Percentiles rank a stretch among this genome's conserved stretches.
Evolutionary conservation across 202 grass and related monocot species (phyloP).

Genomic region (Setaria italica): DNA sequence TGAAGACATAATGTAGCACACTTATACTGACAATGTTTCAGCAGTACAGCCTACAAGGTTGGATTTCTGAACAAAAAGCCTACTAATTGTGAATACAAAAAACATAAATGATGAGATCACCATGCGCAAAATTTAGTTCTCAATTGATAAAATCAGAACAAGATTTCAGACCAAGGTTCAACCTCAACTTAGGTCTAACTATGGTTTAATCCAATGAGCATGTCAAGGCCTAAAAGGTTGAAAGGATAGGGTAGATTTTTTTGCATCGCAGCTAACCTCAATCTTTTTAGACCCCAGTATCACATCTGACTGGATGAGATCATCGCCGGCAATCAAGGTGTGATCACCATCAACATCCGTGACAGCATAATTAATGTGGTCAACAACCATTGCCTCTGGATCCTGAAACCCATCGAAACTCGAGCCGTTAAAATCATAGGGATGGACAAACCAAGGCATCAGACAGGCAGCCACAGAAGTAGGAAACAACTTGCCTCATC

Average conservation of each 20-base stretch:
- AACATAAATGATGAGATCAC: neutral
- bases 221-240: neutral
- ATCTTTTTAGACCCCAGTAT: conserved; percentile 86
- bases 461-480: neutral
- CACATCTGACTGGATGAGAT: conserved; percentile 81
- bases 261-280: conserved; percentile 55
- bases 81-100: neutral
- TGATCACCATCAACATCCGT: conserved; percentile 83
- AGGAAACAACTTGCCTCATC: conserved; percentile 75
- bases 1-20: conserved; percentile 2
- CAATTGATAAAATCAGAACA: neutral
- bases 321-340: conserved; percentile 77
- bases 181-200: neutral
- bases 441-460: neutral
- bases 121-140: neutral
- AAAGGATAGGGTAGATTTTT: neutral
- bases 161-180: neutral
- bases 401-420: conserved; percentile 62
- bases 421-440: neutral
- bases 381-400: conserved; percentile 81
- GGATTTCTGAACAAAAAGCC: neutral
- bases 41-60: neutral
- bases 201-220: conserved; percentile 29
- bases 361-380: conserved; percentile 83
- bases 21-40: neutral